Evolutionary conservation across 208 protist genomes (phyloP), one percentile per base, ranked within the genome.

Genomic region (Trypanosoma melophagium): DNA sequence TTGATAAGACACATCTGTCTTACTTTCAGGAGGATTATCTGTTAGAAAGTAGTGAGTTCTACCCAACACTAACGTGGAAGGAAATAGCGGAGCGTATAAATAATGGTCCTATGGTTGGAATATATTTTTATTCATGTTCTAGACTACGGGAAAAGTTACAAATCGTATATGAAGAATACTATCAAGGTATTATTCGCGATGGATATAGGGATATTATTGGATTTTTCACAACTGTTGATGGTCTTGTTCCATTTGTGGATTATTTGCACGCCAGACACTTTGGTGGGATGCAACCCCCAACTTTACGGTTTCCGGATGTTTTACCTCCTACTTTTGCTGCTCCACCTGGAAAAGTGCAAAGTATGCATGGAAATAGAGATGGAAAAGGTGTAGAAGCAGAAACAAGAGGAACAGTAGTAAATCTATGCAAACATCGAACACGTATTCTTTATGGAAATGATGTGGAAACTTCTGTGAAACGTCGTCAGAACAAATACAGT

Each of bases 401-500:
- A 40, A 49, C 21, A 12, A 19, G 19, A 28, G 38, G 16, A 49
- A 21, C 22, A 7, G 44, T 40, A 31, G 42, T 7, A 64, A 44
- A 59, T 51, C 3, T 40, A 40, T 7, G 2, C 3, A 13, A 3
- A 7, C 38, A 28, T 61, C 71, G 71, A 24, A 52, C 17, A 21
- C 64, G 72, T 35, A 70, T 75, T 63, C 55, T 85, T 8, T 77
- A 91, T 53, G 80, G 82, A 25, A 93, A 92, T 66, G 65, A 82
- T 63, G 67, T 77, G 7, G 56, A 52, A 19, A 91, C 90, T 0
- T 86, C 90, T 8, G 56, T 85, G 14, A 55, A 56, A n/a, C 65
- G 70, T 31, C 74, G 90, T 21, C 84, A 92, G 71, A 56, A 93
- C 60, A 96, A 96, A 72, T 71, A 62, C 9, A 68, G 66, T 28